phyloP scores from a whole-genome alignment of 2,329 filamentous ascomycete genomes.

The Colletotrichum shisoi region DNA sequence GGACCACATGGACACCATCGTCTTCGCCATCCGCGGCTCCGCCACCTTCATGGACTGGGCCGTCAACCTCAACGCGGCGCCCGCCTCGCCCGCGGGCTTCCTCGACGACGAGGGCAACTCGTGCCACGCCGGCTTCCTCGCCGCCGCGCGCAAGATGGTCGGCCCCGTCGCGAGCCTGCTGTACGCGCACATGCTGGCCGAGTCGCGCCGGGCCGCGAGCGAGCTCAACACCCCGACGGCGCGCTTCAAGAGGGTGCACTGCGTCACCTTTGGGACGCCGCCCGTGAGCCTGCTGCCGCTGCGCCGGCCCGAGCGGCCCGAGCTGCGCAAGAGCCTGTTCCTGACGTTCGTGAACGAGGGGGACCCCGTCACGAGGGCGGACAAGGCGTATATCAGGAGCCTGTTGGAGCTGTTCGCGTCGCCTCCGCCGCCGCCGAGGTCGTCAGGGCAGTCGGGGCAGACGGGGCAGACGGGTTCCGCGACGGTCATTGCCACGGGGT shows the following conservation, averaged over 20 bases:
- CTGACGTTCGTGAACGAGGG: constrained; percentile 85
- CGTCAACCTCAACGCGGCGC: constrained; percentile 77
- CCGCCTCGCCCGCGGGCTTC: constrained; percentile 71
- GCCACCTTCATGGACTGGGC: constrained; percentile 86
- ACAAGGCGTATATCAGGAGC: constrained; percentile 76
- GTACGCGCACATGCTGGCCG: constrained; percentile 79
- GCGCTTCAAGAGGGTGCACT: constrained; percentile 81
- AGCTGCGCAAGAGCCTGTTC: constrained; percentile 73
- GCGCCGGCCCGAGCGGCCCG: constrained; percentile 60
- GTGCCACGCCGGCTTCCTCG: constrained; percentile 82
- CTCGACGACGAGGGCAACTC: constrained; percentile 79
- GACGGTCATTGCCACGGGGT: constrained; percentile 1
- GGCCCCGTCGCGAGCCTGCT: constrained; percentile 77
- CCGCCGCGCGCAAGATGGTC: constrained; percentile 78
- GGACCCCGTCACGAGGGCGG: constrained; percentile 79
- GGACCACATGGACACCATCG: constrained; percentile 78
- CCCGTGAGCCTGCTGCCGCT: constrained; percentile 77
- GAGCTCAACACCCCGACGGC: constrained; percentile 74
- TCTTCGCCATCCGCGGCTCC: constrained; percentile 84
- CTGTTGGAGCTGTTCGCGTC: constrained; percentile 74
- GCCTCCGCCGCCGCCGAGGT: constrained; percentile 64
- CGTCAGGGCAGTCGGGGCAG: too few relatives aligned
- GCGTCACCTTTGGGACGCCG: constrained; percentile 84
- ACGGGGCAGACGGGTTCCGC: constrained; percentile 13
- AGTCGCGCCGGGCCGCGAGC: constrained; percentile 62